These are phyloP conservation scores for Globisporangium echinulatum DNA, from an alignment of 352 stramenopile genomes.

Conservation along the genomic window DNA sequence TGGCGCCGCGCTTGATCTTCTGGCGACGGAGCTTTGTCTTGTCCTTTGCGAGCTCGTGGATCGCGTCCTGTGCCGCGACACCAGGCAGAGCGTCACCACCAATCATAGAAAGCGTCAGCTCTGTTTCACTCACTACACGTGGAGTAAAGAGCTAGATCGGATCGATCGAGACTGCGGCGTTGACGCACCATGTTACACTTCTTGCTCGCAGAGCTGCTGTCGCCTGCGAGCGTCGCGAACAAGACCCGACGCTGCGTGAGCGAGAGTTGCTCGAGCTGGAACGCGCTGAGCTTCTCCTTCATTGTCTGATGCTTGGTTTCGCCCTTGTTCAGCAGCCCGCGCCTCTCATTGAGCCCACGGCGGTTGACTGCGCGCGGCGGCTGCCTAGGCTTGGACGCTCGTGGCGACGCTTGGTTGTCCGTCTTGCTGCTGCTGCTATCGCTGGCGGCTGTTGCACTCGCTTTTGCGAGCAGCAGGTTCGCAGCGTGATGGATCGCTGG, in stretches of 20 bases:
- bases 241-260: slow-evolving; percentile 55
- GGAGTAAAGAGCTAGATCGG: too few relatives aligned
- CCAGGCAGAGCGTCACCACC: too few relatives aligned
- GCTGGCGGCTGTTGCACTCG: neutral
- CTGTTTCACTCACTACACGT: too few relatives aligned
- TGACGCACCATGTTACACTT: slow-evolving; percentile 26
- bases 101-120: too few relatives aligned
- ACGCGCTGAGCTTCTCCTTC: slow-evolving; percentile 51
- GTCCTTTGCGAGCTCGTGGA: slow-evolving; percentile 46
- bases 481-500: slow-evolving; percentile 16
- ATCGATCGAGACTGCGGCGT: too few relatives aligned
- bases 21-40: slow-evolving; percentile 25
- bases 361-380: slow-evolving; percentile 21
- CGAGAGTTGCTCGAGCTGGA: slow-evolving; percentile 56
- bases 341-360: slow-evolving; percentile 24
- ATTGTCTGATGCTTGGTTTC: slow-evolving; percentile 29
- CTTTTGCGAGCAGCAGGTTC: neutral
- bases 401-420: neutral
- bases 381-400: neutral
- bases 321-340: slow-evolving; percentile 15
- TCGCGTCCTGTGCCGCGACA: slow-evolving; percentile 15
- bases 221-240: slow-evolving; percentile 39
- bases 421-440: neutral
- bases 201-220: slow-evolving; percentile 6
- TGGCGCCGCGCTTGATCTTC: slow-evolving; percentile 9